Conservation (phyloP, 306 rosid genomes). For the Vigna hirtella region DNA sequence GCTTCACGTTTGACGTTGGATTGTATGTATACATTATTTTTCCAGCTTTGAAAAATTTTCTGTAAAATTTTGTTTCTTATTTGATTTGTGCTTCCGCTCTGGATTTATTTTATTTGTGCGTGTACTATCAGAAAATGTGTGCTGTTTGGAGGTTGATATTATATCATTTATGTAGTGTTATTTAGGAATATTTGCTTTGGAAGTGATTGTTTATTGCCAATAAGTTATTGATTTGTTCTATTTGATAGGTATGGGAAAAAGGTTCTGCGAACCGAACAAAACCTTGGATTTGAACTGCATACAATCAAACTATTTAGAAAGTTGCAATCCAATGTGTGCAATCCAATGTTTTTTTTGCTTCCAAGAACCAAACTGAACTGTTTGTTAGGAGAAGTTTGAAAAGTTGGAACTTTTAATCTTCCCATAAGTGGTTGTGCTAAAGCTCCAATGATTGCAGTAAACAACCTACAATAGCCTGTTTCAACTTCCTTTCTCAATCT, state of each 20-base stretch:
- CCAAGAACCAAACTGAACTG: background rate
- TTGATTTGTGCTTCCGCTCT: background rate
- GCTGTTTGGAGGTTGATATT: background rate
- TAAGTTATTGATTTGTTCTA: background rate
- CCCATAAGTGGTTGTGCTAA: background rate
- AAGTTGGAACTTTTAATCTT: background rate
- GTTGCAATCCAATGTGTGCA: background rate
- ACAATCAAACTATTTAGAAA: background rate
- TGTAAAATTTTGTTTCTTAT: background rate
- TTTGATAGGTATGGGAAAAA: background rate
- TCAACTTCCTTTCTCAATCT: background rate
- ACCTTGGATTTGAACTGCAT: slow-evolving; percentile 5
- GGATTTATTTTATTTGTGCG: background rate
- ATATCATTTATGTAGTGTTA: background rate
- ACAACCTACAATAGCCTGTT: background rate
- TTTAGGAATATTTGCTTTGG: background rate
- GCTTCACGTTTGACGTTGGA: slow-evolving; percentile 8
- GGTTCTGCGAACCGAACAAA: background rate
- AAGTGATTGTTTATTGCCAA: background rate
- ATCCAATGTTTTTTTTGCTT: background rate
- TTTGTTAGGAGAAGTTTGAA: background rate
- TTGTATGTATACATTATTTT: background rate
- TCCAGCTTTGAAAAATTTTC: background rate
- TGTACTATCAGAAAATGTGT: slow-evolving; percentile 10
- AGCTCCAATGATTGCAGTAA: background rate